These are phyloP conservation scores for Elaeagnus macrophylla DNA, from an alignment of 306 rosid genomes.

Conservation along the genomic window DNA sequence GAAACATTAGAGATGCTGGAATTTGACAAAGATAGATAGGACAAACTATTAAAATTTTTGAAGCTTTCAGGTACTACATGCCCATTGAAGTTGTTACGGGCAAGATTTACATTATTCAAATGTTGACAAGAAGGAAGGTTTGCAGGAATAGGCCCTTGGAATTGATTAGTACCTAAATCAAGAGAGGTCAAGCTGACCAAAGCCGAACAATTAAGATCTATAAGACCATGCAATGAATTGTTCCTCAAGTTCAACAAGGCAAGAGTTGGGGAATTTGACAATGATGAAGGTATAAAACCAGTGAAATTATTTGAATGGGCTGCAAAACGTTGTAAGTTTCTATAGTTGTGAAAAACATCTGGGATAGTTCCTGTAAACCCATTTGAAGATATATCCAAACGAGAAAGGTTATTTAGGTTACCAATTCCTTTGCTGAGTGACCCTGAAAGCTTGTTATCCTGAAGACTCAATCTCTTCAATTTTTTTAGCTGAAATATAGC, in stretches of 20 bases:
- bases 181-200: slow-evolving; percentile 31
- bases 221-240: slow-evolving; percentile 32
- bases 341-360: slow-evolving; percentile 20
- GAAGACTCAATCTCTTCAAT: slow-evolving; percentile 16
- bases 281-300: slow-evolving; percentile 26
- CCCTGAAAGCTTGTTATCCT: slow-evolving; percentile 36
- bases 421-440: slow-evolving; percentile 23
- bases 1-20: too few relatives aligned
- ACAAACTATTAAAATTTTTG: too few relatives aligned
- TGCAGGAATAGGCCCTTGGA: slow-evolving; percentile 30
- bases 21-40: too few relatives aligned
- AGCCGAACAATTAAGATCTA: slow-evolving; percentile 30
- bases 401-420: slow-evolving; percentile 29
- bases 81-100: slow-evolving; percentile 30
- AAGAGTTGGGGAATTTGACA: slow-evolving; percentile 27
- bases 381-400: slow-evolving; percentile 29
- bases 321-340: slow-evolving; percentile 14
- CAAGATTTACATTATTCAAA: slow-evolving; percentile 35
- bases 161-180: slow-evolving; percentile 41
- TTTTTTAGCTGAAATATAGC: slow-evolving; percentile 19
- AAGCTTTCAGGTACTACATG: not conserved
- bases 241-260: slow-evolving; percentile 33
- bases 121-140: slow-evolving; percentile 33
- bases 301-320: slow-evolving; percentile 35
- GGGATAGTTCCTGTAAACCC: slow-evolving; percentile 30